A percentile compares a stretch with the other conserved stretches of the same genome.
These are phyloP conservation scores for Pachysandra terminalis DNA, from an alignment of 164 flowering plant genomes.

Conservation along the genomic window DNA sequence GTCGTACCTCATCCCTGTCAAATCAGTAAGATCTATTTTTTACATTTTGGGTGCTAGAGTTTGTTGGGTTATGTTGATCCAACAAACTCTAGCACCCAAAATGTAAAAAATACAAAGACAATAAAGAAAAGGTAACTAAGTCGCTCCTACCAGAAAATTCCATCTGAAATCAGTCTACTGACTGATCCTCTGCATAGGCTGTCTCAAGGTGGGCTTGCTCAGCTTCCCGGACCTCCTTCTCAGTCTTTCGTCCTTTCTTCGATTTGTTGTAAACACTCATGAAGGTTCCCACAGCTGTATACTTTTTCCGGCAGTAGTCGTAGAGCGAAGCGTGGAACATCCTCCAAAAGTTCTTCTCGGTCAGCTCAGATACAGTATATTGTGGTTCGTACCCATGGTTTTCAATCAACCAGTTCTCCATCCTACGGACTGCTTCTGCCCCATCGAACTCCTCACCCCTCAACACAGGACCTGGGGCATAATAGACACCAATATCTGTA, in stretches of 20 bases:
- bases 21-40: no score
- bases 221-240: slow-evolving; percentile 96
- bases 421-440: slow-evolving; percentile 71
- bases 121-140: neutral
- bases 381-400: slow-evolving; percentile 97
- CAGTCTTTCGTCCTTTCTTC: slow-evolving; percentile 96
- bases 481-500: slow-evolving; percentile 93
- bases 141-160: neutral
- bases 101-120: no score
- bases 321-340: slow-evolving; percentile 93
- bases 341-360: slow-evolving; percentile 90
- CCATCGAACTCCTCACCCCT: slow-evolving; percentile 96
- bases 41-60: no score
- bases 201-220: slow-evolving; percentile 81
- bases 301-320: slow-evolving; percentile 78
- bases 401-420: slow-evolving; percentile 95
- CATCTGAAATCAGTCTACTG: slow-evolving; percentile 2
- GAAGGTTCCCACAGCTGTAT: slow-evolving; percentile 92
- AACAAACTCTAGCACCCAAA: no score
- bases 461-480: slow-evolving; percentile 91
- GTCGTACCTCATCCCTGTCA: no score
- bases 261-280: slow-evolving; percentile 96
- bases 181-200: slow-evolving; percentile 60
- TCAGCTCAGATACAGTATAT: slow-evolving; percentile 90
- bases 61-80: no score